Evolutionary conservation across 2,329 filamentous ascomycete genomes (phyloP).

Genomic region (Myrmaecium sp.): DNA sequence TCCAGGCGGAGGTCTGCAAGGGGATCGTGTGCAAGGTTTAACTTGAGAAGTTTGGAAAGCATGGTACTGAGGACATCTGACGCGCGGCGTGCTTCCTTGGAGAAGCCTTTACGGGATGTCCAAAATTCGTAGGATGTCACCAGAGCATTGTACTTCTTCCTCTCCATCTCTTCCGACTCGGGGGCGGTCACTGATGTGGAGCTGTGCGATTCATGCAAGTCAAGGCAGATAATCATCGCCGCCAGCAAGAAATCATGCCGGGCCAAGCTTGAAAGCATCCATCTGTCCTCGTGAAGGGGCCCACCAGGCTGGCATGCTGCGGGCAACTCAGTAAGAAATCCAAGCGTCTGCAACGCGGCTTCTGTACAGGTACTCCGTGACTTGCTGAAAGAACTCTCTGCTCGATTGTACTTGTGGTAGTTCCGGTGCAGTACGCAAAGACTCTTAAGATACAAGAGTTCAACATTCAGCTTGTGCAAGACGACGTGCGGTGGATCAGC

Average conservation of each 20-base stretch:
- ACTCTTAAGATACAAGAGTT: constrained; percentile 34
- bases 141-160: too few relatives aligned
- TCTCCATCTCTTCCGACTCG: too few relatives aligned
- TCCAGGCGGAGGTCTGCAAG: too few relatives aligned
- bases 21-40: too few relatives aligned
- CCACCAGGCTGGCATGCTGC: constrained; percentile 29
- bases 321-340: constrained; percentile 32
- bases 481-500: constrained; percentile 33
- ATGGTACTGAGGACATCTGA: too few relatives aligned
- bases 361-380: constrained; percentile 30
- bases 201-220: too few relatives aligned
- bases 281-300: constrained; percentile 26
- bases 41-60: too few relatives aligned
- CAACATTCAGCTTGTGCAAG: constrained; percentile 34
- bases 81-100: too few relatives aligned
- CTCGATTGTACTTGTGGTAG: constrained; percentile 28
- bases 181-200: too few relatives aligned
- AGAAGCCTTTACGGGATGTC: too few relatives aligned
- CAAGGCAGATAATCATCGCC: constrained; percentile 31
- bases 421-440: constrained; percentile 37
- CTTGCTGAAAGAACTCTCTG: constrained; percentile 17
- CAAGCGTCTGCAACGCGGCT: constrained; percentile 31
- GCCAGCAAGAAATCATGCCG: constrained; percentile 32
- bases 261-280: constrained; percentile 28
- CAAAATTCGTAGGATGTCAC: too few relatives aligned